phyloP scores from a whole-genome alignment of 202 grass and related monocot species.

The Saccharum hybrid region DNA sequence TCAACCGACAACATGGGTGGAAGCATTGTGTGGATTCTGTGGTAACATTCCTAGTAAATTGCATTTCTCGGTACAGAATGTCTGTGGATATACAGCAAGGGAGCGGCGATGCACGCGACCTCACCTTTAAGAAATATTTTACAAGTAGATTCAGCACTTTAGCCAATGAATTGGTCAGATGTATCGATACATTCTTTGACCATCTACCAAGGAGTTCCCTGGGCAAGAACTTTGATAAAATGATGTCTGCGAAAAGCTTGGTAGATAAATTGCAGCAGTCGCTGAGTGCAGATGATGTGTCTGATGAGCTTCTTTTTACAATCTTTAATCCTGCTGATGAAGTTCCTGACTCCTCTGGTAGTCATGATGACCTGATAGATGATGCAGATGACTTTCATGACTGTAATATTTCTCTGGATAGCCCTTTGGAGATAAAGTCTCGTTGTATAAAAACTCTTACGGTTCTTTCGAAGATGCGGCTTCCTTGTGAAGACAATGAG shows the following conservation, averaged over 20 bases:
- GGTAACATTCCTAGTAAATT: constrained; percentile 54
- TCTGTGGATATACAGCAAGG: constrained; percentile 45
- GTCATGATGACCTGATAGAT: constrained; percentile 47
- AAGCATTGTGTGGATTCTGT: constrained; percentile 57
- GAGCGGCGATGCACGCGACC: constrained; percentile 31
- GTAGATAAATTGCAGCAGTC: constrained; percentile 53
- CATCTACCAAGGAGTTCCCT: constrained; percentile 62
- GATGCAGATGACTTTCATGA: constrained; percentile 47
- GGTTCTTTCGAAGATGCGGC: constrained; percentile 52
- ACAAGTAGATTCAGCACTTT: constrained; percentile 49
- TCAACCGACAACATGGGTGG: constrained; percentile 55
- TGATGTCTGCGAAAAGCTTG: constrained; percentile 53
- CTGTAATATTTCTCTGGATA: constrained; percentile 40
- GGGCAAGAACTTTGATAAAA: constrained; percentile 52
- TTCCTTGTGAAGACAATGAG: constrained; percentile 65
- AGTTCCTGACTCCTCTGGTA: constrained; percentile 44
- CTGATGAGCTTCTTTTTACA: constrained; percentile 56
- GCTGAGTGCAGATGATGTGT: constrained; percentile 45
- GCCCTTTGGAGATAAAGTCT: constrained; percentile 59
- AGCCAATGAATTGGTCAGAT: constrained; percentile 46
- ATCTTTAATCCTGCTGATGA: constrained; percentile 53
- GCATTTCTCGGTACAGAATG: constrained; percentile 56
- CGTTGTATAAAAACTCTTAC: constrained; percentile 61
- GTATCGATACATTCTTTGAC: constrained; percentile 51
- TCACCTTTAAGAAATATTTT: constrained; percentile 61